Percentiles rank a stretch among this genome's conserved stretches.
These are phyloP conservation scores for Coemansia sp. DNA, from an alignment of 192 early-diverging fungal genomes.

Conservation along the genomic window DNA sequence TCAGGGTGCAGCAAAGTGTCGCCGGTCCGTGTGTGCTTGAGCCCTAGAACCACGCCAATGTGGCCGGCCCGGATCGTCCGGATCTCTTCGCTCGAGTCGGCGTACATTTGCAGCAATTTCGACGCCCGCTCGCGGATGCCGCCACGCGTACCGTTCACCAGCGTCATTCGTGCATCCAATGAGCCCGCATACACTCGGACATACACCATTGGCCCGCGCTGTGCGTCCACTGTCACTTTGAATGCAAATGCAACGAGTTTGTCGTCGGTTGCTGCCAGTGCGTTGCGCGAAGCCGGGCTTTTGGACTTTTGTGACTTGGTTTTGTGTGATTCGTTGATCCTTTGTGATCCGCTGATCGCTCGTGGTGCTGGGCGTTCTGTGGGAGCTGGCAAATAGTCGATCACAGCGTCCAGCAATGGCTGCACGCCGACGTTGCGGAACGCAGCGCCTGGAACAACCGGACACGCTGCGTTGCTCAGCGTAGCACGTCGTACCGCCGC, in stretches of 20 bases:
- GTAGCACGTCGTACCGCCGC: conserved; percentile 73
- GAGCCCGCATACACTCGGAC: conserved; percentile 85
- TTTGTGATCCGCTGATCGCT: background rate
- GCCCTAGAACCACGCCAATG: conserved; percentile 81
- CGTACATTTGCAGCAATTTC: conserved; percentile 89
- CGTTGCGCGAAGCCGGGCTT: conserved; percentile 27
- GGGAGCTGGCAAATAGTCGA: conserved; percentile 84
- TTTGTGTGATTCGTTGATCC: background rate
- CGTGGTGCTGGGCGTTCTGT: conserved; percentile 59
- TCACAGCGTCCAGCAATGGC: conserved; percentile 83
- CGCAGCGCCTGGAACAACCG: conserved; percentile 85
- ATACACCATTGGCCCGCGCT: conserved; percentile 88
- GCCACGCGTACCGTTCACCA: conserved; percentile 68
- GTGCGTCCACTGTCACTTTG: conserved; percentile 83
- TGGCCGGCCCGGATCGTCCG: conserved; percentile 68
- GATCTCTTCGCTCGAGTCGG: conserved; percentile 85
- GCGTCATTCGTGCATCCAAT: conserved; percentile 64
- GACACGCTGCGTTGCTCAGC: conserved; percentile 65
- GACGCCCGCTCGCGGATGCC: conserved; percentile 73
- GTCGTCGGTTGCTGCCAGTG: conserved; percentile 44
- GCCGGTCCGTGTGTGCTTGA: conserved; percentile 83
- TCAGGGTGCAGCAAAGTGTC: conserved; percentile 65
- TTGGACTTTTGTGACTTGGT: background rate
- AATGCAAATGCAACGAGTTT: conserved; percentile 87
- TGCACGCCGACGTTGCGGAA: conserved; percentile 93